Evolutionary conservation across 148 eudicot species (phyloP).

Genomic region (Rhododendron simsii): DNA sequence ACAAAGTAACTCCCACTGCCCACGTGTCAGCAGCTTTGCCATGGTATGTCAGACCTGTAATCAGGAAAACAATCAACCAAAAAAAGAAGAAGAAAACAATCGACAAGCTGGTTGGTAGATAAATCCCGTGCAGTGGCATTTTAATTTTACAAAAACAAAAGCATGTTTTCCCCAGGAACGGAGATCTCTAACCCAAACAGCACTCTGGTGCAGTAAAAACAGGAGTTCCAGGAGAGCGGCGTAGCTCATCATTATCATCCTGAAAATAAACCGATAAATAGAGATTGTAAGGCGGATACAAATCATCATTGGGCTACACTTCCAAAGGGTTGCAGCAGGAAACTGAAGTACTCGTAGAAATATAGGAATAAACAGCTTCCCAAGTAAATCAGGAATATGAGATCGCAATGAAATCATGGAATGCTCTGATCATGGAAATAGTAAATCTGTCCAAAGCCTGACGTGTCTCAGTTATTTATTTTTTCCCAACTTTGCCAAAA

Average conservation of each 20-base stretch:
- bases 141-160: not conserved
- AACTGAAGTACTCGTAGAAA: not conserved
- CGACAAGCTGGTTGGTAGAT: not conserved
- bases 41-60: conserved; percentile 63
- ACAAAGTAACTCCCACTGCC: conserved; percentile 89
- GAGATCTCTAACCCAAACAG: conserved; percentile 59
- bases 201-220: conserved; percentile 98
- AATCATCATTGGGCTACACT: not conserved
- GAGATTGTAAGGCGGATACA: not conserved
- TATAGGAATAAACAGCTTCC: not conserved
- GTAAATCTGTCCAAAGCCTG: not conserved
- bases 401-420: not conserved
- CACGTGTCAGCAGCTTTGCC: conserved; percentile 94
- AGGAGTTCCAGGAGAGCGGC: conserved; percentile 98
- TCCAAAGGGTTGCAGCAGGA: not conserved
- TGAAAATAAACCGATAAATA: conserved; percentile 16
- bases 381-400: not conserved
- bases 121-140: not conserved
- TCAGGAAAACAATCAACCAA: not conserved
- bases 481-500: not conserved
- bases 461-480: not conserved
- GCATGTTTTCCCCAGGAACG: not conserved
- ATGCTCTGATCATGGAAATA: not conserved
- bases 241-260: conserved; percentile 90
- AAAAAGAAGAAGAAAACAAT: too few species aligned